Percentiles rank a stretch among this genome's conserved stretches.
Evolutionary conservation across 345 rosid genomes (phyloP).

Genomic region (Citrus glauca): DNA sequence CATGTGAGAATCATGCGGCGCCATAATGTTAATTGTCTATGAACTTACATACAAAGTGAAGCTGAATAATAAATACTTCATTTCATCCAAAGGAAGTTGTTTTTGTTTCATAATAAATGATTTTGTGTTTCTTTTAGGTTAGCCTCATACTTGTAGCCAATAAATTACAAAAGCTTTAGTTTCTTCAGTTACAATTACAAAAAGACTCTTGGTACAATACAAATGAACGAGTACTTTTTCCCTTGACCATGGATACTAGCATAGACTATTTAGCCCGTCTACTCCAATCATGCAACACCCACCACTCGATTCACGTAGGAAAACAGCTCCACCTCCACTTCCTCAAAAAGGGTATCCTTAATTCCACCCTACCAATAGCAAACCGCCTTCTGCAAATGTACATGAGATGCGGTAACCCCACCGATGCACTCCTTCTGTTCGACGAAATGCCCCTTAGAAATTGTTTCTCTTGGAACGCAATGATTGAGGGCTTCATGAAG

Average conservation of each 20-base stretch:
- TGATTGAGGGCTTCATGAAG: slow-evolving; percentile 65
- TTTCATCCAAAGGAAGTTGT: too few relatives aligned
- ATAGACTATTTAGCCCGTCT: slow-evolving; percentile 29
- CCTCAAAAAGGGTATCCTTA: slow-evolving; percentile 54
- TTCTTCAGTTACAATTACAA: background rate
- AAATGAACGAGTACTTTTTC: background rate
- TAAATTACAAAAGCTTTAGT: too few relatives aligned
- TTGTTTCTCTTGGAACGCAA: slow-evolving; percentile 66
- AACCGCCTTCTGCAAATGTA: slow-evolving; percentile 58
- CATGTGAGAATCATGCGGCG: too few relatives aligned
- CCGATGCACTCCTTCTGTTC: slow-evolving; percentile 47
- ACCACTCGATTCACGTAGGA: slow-evolving; percentile 33
- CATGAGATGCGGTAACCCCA: slow-evolving; percentile 31
- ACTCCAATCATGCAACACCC: slow-evolving; percentile 38
- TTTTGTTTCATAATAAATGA: too few relatives aligned
- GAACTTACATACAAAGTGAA: too few relatives aligned
- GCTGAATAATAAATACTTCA: too few relatives aligned
- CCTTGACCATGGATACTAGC: slow-evolving; percentile 17
- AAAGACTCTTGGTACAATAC: background rate
- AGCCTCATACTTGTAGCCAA: background rate
- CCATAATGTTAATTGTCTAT: too few relatives aligned
- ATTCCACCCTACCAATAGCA: slow-evolving; percentile 40
- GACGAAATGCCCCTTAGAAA: slow-evolving; percentile 67
- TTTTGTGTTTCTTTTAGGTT: too few relatives aligned
- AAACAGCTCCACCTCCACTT: slow-evolving; percentile 51